Evolutionary conservation across 2,329 filamentous ascomycete species (phyloP), one percentile per base, ranked within the genome.

Genomic region (Diaporthe aspalathi): DNA sequence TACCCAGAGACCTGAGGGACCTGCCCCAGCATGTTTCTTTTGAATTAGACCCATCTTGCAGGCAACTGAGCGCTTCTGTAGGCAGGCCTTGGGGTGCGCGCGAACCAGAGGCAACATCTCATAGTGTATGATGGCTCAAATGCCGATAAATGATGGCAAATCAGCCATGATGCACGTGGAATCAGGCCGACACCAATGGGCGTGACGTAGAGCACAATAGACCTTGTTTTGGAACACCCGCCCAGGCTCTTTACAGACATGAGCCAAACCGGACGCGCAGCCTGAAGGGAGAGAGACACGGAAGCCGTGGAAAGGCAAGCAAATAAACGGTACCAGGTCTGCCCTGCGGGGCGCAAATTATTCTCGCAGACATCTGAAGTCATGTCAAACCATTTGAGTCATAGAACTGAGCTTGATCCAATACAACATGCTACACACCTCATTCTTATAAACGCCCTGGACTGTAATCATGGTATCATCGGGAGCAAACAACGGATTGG

Each of bases 401-500:
- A 32, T 29, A 43, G 27, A 50, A 16, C 35, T 53, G 32, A 22
- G 40, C 35, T 57, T 22, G 17, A 40, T 45, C 40, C 43, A 35
- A 60, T 32, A 50, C 32, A 40, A 60, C 43, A 35, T 65, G 3
- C 56, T 63, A 35, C 43, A 54, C 38, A 69, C 49, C n/a, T 24
- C 57, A 38, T 24, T 24, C 49, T 35, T 22, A n/a, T 32, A 32
- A 16, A 27, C 49, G 11, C 49, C 50, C 27, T 49, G 35, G 35
- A 49, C 35, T 35, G 57, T 57, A 35, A 40, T 52, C 43, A 45
- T 70, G 32, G 47, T 49, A 70, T 60, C 70, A 49, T 50, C 40
- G 40, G 29, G n/a, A 38, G 57, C 70, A 70, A 72, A 72, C 66
- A 70, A 70, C 22, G 43, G 35, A 45, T 32, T 65, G 24, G 17